Evolutionary conservation across 2,329 filamentous ascomycete species (phyloP).

Genomic region (Madurella fahalii): DNA sequence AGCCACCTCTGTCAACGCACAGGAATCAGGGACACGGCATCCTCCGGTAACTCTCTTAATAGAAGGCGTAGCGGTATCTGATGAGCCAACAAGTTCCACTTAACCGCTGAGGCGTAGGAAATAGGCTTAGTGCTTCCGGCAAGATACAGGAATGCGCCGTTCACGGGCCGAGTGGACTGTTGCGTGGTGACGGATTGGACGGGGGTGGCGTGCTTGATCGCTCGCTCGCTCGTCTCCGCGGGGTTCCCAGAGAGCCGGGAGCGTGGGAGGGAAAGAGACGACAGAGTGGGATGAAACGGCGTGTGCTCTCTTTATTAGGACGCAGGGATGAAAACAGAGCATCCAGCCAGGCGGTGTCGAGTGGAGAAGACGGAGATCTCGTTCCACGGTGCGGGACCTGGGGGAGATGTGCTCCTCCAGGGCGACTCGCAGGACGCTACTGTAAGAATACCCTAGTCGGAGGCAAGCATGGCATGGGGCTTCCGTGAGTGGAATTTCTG

Average conservation of each 20-base stretch:
- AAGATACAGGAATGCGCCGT: neutral
- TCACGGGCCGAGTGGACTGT: neutral
- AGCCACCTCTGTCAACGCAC: neutral
- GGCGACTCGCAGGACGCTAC: conserved; percentile 5
- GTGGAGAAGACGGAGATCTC: conserved; percentile 25
- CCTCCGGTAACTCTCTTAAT: too few species aligned
- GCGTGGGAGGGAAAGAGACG: conserved; percentile 9
- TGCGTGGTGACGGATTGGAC: conserved; percentile 2
- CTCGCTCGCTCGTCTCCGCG: conserved; percentile 11
- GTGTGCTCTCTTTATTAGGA: conserved; percentile 21
- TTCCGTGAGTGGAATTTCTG: conserved; percentile 1
- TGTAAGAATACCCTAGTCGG: conserved; percentile 3
- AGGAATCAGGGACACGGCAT: too few species aligned
- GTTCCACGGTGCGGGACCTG: conserved; percentile 13
- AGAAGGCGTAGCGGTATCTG: too few species aligned
- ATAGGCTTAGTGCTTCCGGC: too few species aligned
- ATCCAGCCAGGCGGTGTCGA: conserved; percentile 25
- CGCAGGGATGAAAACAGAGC: neutral
- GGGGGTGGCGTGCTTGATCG: neutral
- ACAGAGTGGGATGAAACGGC: conserved; percentile 14
- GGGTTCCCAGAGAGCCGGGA: conserved; percentile 21
- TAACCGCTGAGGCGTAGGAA: too few species aligned
- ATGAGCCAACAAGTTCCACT: too few species aligned
- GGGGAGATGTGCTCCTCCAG: conserved; percentile 1
- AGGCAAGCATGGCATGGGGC: conserved; percentile 3